These are phyloP conservation scores for Loxodes magnus DNA, from an alignment of 73 alveolate genomes.

Conservation along the genomic window DNA sequence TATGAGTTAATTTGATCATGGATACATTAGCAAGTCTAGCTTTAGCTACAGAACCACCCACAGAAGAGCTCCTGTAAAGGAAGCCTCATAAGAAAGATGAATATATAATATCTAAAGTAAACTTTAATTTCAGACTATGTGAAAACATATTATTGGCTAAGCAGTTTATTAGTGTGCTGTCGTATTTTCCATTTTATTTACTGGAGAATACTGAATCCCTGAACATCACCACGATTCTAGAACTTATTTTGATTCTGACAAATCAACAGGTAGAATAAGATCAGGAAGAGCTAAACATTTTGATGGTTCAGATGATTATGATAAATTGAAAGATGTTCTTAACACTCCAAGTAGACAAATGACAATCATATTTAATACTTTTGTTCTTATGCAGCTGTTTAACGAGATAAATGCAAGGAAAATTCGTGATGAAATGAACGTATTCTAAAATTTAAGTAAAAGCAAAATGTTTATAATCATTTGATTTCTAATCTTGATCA, in stretches of 20 bases:
- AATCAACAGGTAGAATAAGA: not conserved
- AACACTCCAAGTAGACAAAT: constrained; percentile 53
- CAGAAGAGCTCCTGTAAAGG: constrained; percentile 36
- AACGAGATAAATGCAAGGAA: constrained; percentile 75
- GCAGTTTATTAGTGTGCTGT: constrained; percentile 27
- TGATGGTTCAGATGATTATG: too few relatives aligned
- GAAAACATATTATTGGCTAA: constrained; percentile 41
- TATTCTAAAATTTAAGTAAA: constrained; percentile 48
- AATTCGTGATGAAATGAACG: constrained; percentile 71
- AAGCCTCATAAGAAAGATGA: constrained; percentile 56
- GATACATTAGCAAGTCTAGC: constrained; percentile 71
- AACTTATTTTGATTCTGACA: too few relatives aligned
- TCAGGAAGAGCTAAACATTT: too few relatives aligned
- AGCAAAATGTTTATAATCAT: constrained; percentile 48
- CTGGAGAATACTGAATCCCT: constrained; percentile 32
- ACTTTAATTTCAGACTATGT: too few relatives aligned
- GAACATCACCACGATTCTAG: too few relatives aligned
- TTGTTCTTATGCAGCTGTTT: constrained; percentile 72
- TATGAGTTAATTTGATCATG: constrained; percentile 84
- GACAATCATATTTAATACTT: constrained; percentile 72
- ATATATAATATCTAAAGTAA: constrained; percentile 29
- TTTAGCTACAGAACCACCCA: constrained; percentile 69
- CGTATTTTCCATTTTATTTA: constrained; percentile 17
- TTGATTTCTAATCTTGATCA: constrained; percentile 35
- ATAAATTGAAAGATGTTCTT: too few relatives aligned